Evolutionary conservation across 1,284 basidiomycete species (phyloP).

Genomic region (Takashimella koratensis): DNA sequence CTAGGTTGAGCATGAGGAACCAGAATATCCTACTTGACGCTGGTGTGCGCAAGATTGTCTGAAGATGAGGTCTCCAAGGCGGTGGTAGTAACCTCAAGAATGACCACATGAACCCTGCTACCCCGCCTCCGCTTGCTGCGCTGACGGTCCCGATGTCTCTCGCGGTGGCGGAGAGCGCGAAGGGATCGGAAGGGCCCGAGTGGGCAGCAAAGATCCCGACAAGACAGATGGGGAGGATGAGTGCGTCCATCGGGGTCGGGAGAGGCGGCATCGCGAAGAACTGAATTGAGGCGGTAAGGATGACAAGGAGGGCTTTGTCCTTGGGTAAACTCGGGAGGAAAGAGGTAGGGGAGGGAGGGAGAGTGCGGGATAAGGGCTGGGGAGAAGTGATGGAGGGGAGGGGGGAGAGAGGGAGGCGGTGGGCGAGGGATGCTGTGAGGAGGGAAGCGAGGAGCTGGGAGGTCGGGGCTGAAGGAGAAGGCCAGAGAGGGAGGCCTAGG

Average conservation of each 20-base stretch:
- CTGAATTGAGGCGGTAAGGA: constrained; percentile 7
- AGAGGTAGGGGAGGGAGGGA: not conserved
- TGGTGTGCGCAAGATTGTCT: constrained; percentile 81
- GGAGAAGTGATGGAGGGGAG: not conserved
- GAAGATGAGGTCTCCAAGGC: constrained; percentile 64
- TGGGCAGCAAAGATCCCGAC: constrained; percentile 6
- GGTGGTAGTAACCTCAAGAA: constrained; percentile 29
- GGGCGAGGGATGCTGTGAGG: not conserved
- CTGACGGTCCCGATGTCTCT: not conserved
- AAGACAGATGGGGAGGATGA: constrained; percentile 22
- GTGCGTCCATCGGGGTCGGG: constrained; percentile 21
- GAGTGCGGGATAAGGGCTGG: not conserved
- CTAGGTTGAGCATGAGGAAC: constrained; percentile 90
- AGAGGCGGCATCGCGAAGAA: constrained; percentile 36
- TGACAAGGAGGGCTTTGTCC: not conserved
- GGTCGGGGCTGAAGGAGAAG: not conserved
- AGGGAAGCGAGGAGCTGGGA: not conserved
- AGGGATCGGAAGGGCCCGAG: not conserved
- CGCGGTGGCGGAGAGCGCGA: not conserved
- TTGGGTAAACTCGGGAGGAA: not conserved
- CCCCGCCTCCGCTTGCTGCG: constrained; percentile 8
- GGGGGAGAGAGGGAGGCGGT: not conserved
- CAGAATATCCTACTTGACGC: constrained; percentile 96
- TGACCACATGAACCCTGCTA: constrained; percentile 20
- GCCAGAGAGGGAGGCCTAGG: not conserved